Percentiles rank a stretch among this genome's conserved stretches.
Evolutionary conservation across 2,329 filamentous ascomycete genomes (phyloP).

Genomic region (Dactylellina leptospora): DNA sequence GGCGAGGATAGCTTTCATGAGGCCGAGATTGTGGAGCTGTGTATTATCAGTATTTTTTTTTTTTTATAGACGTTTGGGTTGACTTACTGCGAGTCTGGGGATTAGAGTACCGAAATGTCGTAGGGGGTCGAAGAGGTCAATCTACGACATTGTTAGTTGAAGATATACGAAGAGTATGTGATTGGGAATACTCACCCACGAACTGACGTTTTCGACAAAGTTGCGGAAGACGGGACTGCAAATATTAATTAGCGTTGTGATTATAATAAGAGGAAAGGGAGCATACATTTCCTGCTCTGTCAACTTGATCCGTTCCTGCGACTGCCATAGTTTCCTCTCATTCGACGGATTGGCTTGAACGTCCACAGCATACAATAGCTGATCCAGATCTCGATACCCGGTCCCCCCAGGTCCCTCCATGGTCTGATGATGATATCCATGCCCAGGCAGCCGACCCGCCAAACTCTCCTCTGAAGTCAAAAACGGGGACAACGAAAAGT

Average conservation of each 20-base stretch:
- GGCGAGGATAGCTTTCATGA: constrained; percentile 69
- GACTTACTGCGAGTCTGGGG: constrained; percentile 58
- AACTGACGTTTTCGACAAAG: constrained; percentile 56
- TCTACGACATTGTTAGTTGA: constrained; percentile 41
- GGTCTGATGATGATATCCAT: constrained; percentile 25
- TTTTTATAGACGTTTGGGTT: constrained; percentile 62
- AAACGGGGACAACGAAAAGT: constrained; percentile 39
- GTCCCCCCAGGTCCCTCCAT: constrained; percentile 31
- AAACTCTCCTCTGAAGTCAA: constrained; percentile 38
- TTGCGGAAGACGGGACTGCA: constrained; percentile 54
- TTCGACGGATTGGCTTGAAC: constrained; percentile 45
- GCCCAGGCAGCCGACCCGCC: constrained; percentile 30
- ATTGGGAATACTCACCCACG: constrained; percentile 51
- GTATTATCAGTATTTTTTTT: constrained; percentile 57
- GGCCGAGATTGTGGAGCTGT: constrained; percentile 66
- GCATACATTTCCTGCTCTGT: constrained; percentile 54
- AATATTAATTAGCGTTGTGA: neutral
- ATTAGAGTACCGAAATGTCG: constrained; percentile 59
- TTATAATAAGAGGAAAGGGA: neutral
- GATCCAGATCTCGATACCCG: constrained; percentile 45
- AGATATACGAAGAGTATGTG: neutral
- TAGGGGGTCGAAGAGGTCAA: constrained; percentile 59
- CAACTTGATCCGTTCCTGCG: constrained; percentile 52
- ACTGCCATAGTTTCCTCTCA: constrained; percentile 54
- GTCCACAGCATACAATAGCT: constrained; percentile 45